A percentile compares a stretch with the other conserved stretches of the same genome.
phyloP scores from a whole-genome alignment of 768 basidiomycete species.

The Russula brevipes region DNA sequence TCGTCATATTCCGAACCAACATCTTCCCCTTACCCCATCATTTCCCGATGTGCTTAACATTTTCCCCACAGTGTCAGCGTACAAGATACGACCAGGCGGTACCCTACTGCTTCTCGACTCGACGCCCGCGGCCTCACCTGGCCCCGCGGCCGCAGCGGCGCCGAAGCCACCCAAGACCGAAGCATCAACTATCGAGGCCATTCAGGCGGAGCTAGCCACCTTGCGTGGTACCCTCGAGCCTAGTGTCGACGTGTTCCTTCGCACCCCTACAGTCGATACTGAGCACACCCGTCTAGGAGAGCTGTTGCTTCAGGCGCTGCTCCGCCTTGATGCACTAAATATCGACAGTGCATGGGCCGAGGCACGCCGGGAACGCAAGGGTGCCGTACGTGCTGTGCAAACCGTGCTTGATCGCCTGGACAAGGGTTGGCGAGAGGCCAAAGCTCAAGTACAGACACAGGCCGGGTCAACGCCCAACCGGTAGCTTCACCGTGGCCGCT shows the following conservation, averaged over 20 bases:
- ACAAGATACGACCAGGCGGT: constrained; percentile 63
- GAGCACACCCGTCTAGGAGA: constrained; percentile 66
- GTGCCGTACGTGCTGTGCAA: constrained; percentile 83
- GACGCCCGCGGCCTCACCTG: constrained; percentile 27
- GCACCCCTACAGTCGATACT: constrained; percentile 25
- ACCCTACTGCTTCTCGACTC: constrained; percentile 58
- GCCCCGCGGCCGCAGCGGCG: constrained; percentile 29
- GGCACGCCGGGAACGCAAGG: constrained; percentile 77
- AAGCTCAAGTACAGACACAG: constrained; percentile 10
- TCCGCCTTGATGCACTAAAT: constrained; percentile 77
- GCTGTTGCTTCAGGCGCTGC: constrained; percentile 77
- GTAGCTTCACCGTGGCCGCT: constrained; percentile 2
- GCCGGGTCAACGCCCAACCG: not conserved
- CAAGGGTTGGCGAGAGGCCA: constrained; percentile 47
- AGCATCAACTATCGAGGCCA: constrained; percentile 46
- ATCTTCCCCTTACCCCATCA: constrained; percentile 12
- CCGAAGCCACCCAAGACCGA: constrained; percentile 40
- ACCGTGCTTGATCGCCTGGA: constrained; percentile 75
- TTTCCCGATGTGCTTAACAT: constrained; percentile 23
- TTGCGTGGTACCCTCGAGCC: constrained; percentile 54
- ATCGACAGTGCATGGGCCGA: constrained; percentile 71
- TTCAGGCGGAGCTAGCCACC: constrained; percentile 48
- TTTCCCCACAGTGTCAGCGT: constrained; percentile 56
- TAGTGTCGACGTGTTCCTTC: constrained; percentile 48
- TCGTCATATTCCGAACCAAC: not conserved